Evolutionary conservation across 2,329 filamentous ascomycete species (phyloP), one percentile per base, ranked within the genome.

Genomic region (Aspergillus carbonarius): DNA sequence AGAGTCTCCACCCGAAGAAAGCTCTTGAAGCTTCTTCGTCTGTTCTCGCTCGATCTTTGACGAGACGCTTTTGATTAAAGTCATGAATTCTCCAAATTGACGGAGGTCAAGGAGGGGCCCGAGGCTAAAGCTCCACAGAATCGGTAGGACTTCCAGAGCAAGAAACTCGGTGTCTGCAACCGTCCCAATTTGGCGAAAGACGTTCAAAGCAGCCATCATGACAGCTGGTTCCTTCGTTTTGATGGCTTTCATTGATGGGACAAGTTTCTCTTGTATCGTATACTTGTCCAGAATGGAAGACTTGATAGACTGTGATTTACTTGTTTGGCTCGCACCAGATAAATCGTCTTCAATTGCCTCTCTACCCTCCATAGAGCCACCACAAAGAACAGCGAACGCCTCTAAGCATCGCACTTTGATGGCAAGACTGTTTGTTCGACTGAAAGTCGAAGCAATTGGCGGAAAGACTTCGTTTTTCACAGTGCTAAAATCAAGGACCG

Each of bases 221-320:
- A 99, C 95, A 7, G 92, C 93, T 0, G 95, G 95, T 73, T 99
- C 95, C 72, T 96, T 98, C 0, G 95, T 99, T 76, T 96, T 98
- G 78, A 99, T 98, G 1, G 83, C 92, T 70, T 91, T 92, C 60
- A 99, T 82, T 4, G 98, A 79, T 0, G 95, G 95, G 0, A 98
- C 85, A 34, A 99, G 90, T 79, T 97, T 98, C 72, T 99, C 95
- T 73, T 99, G 95, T 78, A 99, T 93, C 0, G 95, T 98, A 71
- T 95, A 98, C 74, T 98, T 98, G 78, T 99, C 95, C 27, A 99
- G 80, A 3, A 93, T 93, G 1, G 87, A 92, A 0, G 89, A 89
- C 1, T 85, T 89, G 3, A 83, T 84, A 2, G 83, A 79, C 70
- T 88, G 88, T 58, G 85, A 83, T 72, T 64, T 83, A 75, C 42